Base-by-base conservation (phyloP, 2,329 filamentous ascomycete species). In the Neopestalotiopsis sp. region DNA sequence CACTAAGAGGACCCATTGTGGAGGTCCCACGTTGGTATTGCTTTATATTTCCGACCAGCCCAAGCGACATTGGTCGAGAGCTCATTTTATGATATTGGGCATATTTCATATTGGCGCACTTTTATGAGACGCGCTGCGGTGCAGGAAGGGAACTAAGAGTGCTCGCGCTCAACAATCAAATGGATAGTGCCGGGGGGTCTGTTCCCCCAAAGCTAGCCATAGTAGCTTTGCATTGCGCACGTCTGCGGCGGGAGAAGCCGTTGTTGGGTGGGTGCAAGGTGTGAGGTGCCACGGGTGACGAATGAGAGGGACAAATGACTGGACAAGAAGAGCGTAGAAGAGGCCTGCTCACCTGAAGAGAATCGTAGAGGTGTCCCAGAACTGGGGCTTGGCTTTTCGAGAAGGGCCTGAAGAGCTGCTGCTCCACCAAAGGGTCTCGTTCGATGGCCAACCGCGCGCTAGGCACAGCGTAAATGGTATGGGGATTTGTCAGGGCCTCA, bases 271-370 rank as follows among this genome's bases (percentile, higher is more conserved):
- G 13, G 14, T 20, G 13, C 28, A 28, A 28, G 24, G 24, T 28
- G 24, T 9, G 30, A 59, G 65, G 32, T 53, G 49, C 65, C 56
- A 53, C 20, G 30, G 56, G 30, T 67, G 65, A 67, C 65, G 65
- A 67, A 67, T 61, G 65, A 20, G 34, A 17, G 38, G 32, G 12
- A 67, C 24, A 67, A 38, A 24, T n/a, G 38, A 67, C 56, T 67
- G 40, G 17, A 59, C 49, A 45, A 34, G 38, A 32, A 61, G 32
- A 49, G 38, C 34, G 34, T 10, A 38, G 34, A 38, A 38, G 34
- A 38, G 56, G 17, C 65, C 65, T 67, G 65, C 65, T 67, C 65
- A 67, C 65, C 65, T 67, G 65, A 67, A 32, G 30, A n/a, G n/a
- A 61, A 28, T 42, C 12, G 14, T 5, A 61, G 34, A 61, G 30